Evolutionary conservation across 2,329 filamentous ascomycete genomes (phyloP), one percentile per base, ranked within the genome.

Genomic region (Penicillium psychrosexuale): DNA sequence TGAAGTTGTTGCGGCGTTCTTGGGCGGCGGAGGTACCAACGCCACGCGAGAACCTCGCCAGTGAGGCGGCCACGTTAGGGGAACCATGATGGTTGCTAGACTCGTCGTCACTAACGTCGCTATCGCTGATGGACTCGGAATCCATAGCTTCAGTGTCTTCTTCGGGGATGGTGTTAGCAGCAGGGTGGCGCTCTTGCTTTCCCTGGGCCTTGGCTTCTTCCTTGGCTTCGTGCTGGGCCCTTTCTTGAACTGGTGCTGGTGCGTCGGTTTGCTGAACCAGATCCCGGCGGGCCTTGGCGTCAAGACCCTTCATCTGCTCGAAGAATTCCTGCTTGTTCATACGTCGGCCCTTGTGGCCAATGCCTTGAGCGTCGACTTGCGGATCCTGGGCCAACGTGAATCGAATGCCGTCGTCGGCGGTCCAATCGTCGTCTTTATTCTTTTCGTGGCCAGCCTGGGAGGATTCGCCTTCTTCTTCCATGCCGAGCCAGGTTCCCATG

Each of bases 311-410:
- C 69, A 87, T 83, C 62, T 85, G 80, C 55, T 81, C 73, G 64
- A 87, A 85, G 65, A 87, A 87, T 58, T 87, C 83, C 4, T 79
- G 74, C 64, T 86, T 87, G 72, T 79, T 84, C 82, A 87, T 84
- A 40, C 84, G 77, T 17, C 79, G 77, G 34, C 83, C 83, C 62
- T 81, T 81, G 51, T 76, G 70, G 40, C 60, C 53, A 27, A 75
- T 63, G 15, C 75, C 73, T 8, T 66, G 63, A 52, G 69, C 59
- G 38, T 61, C 66, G 46, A 75, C 66, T n/a, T 68, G 66, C 36
- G 70, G 66, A 52, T 71, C 68, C 22, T 78, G 75, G n/a, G 78
- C 80, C 38, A 87, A 77, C 4, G 81, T 85, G 70, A 87, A 87
- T 34, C 84, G 82, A 36, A 87, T 74, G 28, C 79, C 78, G 53